Conservation (phyloP, 1,139 yeast species). For the Yamadazyma spencermartinsiae region DNA sequence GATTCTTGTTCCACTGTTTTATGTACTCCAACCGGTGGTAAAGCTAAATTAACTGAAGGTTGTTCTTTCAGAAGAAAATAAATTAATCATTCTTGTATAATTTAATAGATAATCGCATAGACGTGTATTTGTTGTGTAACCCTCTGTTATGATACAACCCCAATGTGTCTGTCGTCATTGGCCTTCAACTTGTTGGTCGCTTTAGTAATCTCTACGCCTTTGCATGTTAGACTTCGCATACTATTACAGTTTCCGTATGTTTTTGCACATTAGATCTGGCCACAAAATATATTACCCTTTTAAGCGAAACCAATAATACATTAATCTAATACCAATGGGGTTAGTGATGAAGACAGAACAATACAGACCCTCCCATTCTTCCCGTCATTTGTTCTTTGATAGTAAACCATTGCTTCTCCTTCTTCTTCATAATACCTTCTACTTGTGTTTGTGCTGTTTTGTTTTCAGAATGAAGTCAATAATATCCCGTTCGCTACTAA, state of each 20-base stretch:
- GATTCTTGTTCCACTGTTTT: slow-evolving; percentile 98
- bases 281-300: background rate
- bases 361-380: background rate
- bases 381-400: background rate
- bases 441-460: background rate
- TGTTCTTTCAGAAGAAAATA: slow-evolving; percentile 99
- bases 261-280: background rate
- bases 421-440: slow-evolving; percentile 9
- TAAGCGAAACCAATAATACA: background rate
- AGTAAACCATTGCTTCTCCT: background rate
- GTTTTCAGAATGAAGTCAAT: too few relatives aligned
- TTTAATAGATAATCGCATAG: slow-evolving; percentile 14
- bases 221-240: background rate
- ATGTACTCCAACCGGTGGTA: slow-evolving; percentile 99
- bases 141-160: background rate
- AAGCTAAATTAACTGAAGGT: slow-evolving; percentile 99
- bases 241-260: background rate
- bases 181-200: background rate
- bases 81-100: slow-evolving; percentile 22
- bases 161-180: background rate
- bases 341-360: background rate
- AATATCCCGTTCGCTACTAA: background rate
- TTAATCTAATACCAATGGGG: background rate
- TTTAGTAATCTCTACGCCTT: too few relatives aligned
- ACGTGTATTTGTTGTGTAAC: slow-evolving; percentile 4